These are phyloP conservation scores for Pouteria glomerata DNA, from an alignment of 148 eudicot species.

Conservation along the genomic window DNA sequence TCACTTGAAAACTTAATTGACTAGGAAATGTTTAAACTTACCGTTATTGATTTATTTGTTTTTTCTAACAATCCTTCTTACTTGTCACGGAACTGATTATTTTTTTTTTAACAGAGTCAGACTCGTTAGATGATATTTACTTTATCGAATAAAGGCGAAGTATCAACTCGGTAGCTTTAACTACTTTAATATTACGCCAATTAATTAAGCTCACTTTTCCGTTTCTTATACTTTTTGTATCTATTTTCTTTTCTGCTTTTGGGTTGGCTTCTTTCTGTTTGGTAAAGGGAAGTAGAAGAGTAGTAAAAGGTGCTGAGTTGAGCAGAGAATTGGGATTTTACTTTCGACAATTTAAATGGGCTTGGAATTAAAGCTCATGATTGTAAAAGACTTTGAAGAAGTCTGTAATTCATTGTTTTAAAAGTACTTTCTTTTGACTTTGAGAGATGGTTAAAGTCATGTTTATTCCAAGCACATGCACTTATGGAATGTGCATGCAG, in stretches of 20 bases:
- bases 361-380: not conserved
- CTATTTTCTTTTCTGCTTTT: not conserved
- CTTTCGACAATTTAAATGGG: not conserved
- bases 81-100: too few species aligned
- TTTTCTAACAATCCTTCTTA: too few species aligned
- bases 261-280: not conserved
- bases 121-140: too few species aligned
- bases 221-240: too few species aligned
- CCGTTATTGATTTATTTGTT: too few species aligned
- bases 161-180: too few species aligned
- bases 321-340: conserved; percentile 5
- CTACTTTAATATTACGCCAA: too few species aligned
- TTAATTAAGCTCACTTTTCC: too few species aligned
- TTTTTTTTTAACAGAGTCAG: too few species aligned
- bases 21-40: too few species aligned
- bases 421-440: conserved; percentile 9
- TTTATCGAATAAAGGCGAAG: too few species aligned
- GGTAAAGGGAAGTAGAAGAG: conserved; percentile 5
- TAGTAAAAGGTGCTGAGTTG: conserved; percentile 2
- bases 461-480: not conserved
- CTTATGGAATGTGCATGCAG: not conserved
- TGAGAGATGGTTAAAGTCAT: not conserved
- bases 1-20: too few species aligned
- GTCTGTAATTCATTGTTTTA: not conserved
- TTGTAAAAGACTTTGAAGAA: not conserved